Conservation (phyloP, 2,329 filamentous ascomycete genomes). For the Stachybotrys elegans region DNA sequence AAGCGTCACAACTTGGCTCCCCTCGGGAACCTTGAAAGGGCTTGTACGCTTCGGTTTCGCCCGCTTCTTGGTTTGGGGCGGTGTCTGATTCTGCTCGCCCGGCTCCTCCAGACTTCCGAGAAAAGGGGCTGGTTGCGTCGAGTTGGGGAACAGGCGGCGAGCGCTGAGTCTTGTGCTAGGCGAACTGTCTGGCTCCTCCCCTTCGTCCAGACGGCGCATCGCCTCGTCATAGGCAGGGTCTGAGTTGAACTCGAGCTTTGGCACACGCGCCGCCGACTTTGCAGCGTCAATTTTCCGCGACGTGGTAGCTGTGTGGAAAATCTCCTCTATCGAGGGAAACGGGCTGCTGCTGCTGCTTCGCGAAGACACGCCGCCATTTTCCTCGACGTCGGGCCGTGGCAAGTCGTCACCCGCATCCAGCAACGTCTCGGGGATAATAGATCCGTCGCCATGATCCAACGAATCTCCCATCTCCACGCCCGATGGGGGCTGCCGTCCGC, state of each 20-base stretch:
- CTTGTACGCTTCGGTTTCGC: conserved; percentile 13
- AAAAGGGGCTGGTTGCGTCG: conserved; percentile 21
- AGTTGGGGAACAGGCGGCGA: conserved; percentile 25
- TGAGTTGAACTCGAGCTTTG: conserved; percentile 17
- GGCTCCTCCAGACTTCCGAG: conserved; percentile 4
- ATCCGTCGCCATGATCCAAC: conserved; percentile 15
- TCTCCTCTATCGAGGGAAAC: conserved; percentile 29
- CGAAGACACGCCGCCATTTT: too few species aligned
- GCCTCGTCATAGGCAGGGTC: conserved; percentile 38
- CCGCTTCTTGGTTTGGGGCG: conserved; percentile 6
- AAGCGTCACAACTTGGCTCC: conserved; percentile 25
- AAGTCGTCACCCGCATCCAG: conserved; percentile 10
- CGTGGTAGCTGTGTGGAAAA: conserved; percentile 35
- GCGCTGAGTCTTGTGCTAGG: conserved; percentile 18
- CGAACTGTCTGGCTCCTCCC: conserved; percentile 19
- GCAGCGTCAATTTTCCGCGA: conserved; percentile 31
- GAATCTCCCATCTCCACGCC: conserved; percentile 27
- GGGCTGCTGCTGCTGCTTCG: conserved; percentile 30
- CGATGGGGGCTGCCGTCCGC: conserved; percentile 46
- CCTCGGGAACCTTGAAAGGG: conserved; percentile 20
- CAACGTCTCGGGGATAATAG: conserved; percentile 16
- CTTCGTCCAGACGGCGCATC: conserved; percentile 36
- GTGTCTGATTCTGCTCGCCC: conserved; percentile 3
- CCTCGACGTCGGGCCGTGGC: too few species aligned
- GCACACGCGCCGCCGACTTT: conserved; percentile 19